phyloP scores from a whole-genome alignment of 2,329 filamentous ascomycete species.

The Canariomyces notabilis region DNA sequence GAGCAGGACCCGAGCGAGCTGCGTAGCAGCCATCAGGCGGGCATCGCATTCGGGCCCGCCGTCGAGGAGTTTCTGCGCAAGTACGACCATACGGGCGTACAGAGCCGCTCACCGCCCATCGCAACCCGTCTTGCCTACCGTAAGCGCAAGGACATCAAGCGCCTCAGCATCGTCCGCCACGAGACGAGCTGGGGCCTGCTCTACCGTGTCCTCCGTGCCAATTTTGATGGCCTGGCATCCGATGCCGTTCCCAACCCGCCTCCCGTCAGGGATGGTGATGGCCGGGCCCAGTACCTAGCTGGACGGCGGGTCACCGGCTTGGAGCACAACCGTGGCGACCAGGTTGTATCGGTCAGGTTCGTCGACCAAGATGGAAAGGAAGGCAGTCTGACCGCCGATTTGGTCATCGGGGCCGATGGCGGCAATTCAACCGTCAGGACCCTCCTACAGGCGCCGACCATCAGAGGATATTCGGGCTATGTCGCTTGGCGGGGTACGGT shows the following conservation, averaged over 20 bases:
- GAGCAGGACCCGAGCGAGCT: conserved; percentile 34
- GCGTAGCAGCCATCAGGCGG: conserved; percentile 37
- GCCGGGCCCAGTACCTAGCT: conserved; percentile 20
- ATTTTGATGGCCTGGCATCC: conserved; percentile 34
- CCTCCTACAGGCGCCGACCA: conserved; percentile 19
- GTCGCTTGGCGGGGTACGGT: conserved; percentile 28
- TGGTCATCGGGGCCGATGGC: conserved; percentile 31
- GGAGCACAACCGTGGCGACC: conserved; percentile 10
- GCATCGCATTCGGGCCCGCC: conserved; percentile 34
- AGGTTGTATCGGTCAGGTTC: conserved; percentile 19
- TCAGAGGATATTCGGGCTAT: conserved; percentile 28
- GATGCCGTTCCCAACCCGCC: conserved; percentile 24
- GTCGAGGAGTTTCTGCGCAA: conserved; percentile 31
- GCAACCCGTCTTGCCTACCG: conserved; percentile 15
- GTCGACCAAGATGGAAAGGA: conserved; percentile 23
- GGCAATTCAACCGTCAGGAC: conserved; percentile 28
- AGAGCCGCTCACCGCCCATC: conserved; percentile 10
- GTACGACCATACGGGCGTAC: conserved; percentile 30
- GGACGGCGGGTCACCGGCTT: conserved; percentile 23
- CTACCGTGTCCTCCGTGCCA: conserved; percentile 36
- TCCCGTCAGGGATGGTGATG: conserved; percentile 16
- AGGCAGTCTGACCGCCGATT: conserved; percentile 32
- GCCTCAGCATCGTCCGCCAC: conserved; percentile 24
- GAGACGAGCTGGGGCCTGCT: conserved; percentile 40
- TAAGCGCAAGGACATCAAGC: conserved; percentile 11